These are phyloP conservation scores for Lipomyces starkeyi DNA, from an alignment of 805 yeast species.

Conservation along the genomic window DNA sequence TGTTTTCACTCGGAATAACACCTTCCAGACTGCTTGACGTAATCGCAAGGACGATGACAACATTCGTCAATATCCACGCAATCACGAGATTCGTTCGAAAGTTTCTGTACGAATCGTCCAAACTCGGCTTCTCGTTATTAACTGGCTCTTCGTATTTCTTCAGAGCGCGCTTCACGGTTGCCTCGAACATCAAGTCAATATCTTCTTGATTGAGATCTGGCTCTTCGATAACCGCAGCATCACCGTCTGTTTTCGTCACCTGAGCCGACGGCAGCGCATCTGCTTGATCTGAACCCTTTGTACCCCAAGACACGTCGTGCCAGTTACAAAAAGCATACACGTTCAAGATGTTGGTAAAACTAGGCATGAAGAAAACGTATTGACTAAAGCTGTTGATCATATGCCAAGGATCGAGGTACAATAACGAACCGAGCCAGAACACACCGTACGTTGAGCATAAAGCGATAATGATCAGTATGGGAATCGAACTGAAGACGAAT, in stretches of 20 bases:
- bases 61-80: conserved; percentile 50
- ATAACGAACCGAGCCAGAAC: conserved; percentile 62
- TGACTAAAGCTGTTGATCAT: conserved; percentile 47
- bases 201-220: conserved; percentile 57
- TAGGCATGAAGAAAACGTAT: conserved; percentile 58
- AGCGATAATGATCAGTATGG: conserved; percentile 64
- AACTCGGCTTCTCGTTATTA: conserved; percentile 35
- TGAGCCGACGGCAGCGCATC: conserved; percentile 60
- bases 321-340: conserved; percentile 74
- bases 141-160: conserved; percentile 54
- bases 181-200: conserved; percentile 57
- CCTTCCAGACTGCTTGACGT: conserved; percentile 47
- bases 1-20: conserved; percentile 21
- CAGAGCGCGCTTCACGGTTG: conserved; percentile 58
- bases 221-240: conserved; percentile 61
- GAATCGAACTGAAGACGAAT: conserved; percentile 45
- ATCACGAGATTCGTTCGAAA: conserved; percentile 51
- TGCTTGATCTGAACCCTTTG: conserved; percentile 66
- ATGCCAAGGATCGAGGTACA: conserved; percentile 72
- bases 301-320: conserved; percentile 77
- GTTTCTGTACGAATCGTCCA: conserved; percentile 49
- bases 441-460: conserved; percentile 66
- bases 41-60: conserved; percentile 48
- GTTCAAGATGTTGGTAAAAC: conserved; percentile 62
- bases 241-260: conserved; percentile 57